Conservation (phyloP, 2,329 filamentous ascomycete species). For the Hypocrella siamensis region DNA sequence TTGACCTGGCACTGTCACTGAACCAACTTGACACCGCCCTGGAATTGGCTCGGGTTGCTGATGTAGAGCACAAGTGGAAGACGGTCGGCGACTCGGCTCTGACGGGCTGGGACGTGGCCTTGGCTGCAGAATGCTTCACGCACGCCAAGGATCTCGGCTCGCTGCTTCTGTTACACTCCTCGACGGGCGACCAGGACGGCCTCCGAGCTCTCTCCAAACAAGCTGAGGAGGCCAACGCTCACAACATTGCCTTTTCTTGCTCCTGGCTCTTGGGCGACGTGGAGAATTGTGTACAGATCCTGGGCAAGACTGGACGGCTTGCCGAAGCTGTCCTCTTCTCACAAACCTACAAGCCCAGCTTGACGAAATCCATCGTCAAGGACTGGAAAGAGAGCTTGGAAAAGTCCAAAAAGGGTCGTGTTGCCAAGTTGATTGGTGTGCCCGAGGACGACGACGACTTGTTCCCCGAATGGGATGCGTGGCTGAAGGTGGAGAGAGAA, state of each 20-base stretch:
- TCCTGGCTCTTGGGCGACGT: conserved; percentile 79
- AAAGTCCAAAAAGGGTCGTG: conserved; percentile 69
- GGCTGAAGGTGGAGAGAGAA: conserved; percentile 64
- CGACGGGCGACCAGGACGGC: conserved; percentile 64
- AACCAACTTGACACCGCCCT: conserved; percentile 76
- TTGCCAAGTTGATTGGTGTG: conserved; percentile 67
- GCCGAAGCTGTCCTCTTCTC: conserved; percentile 84
- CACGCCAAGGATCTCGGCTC: conserved; percentile 85
- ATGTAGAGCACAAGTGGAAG: conserved; percentile 97
- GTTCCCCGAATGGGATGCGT: conserved; percentile 95
- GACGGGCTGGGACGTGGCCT: conserved; percentile 66
- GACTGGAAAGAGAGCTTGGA: conserved; percentile 77
- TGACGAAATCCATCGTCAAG: conserved; percentile 49
- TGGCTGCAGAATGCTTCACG: conserved; percentile 86
- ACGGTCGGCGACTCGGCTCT: conserved; percentile 86
- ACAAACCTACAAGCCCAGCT: conserved; percentile 86
- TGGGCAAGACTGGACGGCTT: conserved; percentile 61
- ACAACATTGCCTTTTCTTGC: conserved; percentile 88
- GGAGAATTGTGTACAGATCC: conserved; percentile 62
- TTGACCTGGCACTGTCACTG: conserved; percentile 74
- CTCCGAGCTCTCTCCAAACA: conserved; percentile 57
- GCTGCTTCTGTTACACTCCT: conserved; percentile 73
- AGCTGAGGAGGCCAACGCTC: conserved; percentile 60
- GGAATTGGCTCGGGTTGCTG: conserved; percentile 65
- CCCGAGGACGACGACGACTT: conserved; percentile 74